Evolutionary conservation across 345 rosid species (phyloP), one percentile per base, ranked within the genome.

Genomic region (Kernera saxatilis): DNA sequence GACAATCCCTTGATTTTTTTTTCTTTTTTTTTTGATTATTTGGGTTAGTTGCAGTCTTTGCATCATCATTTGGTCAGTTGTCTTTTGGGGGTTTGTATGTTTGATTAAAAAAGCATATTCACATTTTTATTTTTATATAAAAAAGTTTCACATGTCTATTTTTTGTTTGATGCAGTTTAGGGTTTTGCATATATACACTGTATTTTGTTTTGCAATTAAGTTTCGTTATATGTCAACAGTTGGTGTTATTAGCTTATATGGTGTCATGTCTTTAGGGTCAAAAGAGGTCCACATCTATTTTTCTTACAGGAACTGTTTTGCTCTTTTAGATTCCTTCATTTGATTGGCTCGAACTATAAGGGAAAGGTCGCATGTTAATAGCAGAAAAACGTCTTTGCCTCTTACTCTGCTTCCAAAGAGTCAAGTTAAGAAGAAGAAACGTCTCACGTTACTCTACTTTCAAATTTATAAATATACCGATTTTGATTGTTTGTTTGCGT

Each of bases 21-120:
- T 11, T 17, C 13, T 5, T 51, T 21, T 4, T 25, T 44, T 22
- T 21, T 5, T 52, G 33, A 33, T 73, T 45, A 35, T 56, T 72
- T 64, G 14, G 57, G 54, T 43, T 73, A 73, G 77, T 55, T 73
- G 77, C 77, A 64, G 64, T 73, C 77, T 73, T 73, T 73, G 77
- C 77, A 73, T 73, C 77, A 72, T 72, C 77, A 48, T 73, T 73
- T 73, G 55, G 71, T 65, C 70, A 48, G 10, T 49, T 65, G 45
- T 55, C 65, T 72, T 64, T 73, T 64, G 71, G 77, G 77, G 77
- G 30, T 73, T 73, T 73, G 77, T 73, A 73, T 73, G 71, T 72
- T 64, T 72, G 71, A 46, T 64, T 44, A 55, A 54, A 67, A 51
- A 64, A 44, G 40, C 57, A 54, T 72, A 53, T 64, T 72, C 65